phyloP scores from a whole-genome alignment of 2,329 filamentous ascomycete genomes.

The Pleomassaria siparia region DNA sequence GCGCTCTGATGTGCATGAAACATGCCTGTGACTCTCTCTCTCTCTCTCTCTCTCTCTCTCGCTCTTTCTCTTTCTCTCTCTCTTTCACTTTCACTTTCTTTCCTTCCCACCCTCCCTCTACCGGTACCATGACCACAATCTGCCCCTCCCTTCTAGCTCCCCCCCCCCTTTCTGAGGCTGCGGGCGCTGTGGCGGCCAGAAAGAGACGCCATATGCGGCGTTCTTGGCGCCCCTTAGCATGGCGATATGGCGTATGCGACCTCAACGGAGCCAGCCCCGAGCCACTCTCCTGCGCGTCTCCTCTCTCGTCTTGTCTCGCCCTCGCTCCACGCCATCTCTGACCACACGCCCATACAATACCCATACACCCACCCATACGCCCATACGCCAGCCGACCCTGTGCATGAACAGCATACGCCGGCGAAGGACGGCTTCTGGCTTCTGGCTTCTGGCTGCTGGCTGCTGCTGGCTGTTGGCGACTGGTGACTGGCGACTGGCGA shows the following conservation, averaged over 20 bases:
- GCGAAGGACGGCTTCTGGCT: no score
- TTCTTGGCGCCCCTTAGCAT: conserved; percentile 7
- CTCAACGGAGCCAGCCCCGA: background rate
- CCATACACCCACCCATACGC: no score
- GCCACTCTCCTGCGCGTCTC: background rate
- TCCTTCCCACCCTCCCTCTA: no score
- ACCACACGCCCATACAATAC: no score
- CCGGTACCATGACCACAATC: no score
- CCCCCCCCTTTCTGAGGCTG: background rate
- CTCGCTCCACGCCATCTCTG: background rate
- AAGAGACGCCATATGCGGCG: background rate
- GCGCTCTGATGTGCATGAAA: conserved; percentile 34
- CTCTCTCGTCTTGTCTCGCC: background rate
- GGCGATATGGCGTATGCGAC: conserved; percentile 6
- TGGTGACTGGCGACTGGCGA: no score
- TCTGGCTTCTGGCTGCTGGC: no score
- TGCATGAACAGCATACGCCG: no score
- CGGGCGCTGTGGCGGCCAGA: background rate
- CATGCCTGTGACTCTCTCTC: conserved; percentile 31
- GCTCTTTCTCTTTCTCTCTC: no score
- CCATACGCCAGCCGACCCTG: no score
- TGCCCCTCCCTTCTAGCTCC: background rate
- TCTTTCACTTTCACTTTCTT: no score
- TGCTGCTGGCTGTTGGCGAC: no score
- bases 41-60: background rate